Base-by-base conservation (phyloP, 768 basidiomycete species). In the Collybiopsis confluens region DNA sequence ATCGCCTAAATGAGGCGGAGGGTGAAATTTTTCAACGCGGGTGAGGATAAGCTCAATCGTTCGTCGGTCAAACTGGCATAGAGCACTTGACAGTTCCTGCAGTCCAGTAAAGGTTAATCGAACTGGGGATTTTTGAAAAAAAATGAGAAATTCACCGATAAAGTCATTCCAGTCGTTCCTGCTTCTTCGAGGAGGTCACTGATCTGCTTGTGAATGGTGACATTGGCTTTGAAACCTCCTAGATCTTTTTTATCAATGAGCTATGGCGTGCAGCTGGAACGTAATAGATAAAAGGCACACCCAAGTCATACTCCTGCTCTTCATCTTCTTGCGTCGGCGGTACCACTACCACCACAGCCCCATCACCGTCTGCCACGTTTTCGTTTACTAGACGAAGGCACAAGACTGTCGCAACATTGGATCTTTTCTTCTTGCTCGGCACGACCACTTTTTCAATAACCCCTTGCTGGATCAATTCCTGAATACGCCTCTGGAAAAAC, bases 41-140 rank as follows among this genome's bases (percentile, higher is more conserved):
- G 78, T 75, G 28, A 94, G 77, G 23, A 92, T 70, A n/a, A 91
- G 77, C 64, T 96, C 93, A 45, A 94, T 76, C 1, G 87, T 91
- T 24, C 93, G 85, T 62, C 80, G 81, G 65, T 94, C 89, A 56
- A 93, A 88, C 56, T 82, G 74, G 58, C 81, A 78, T 18, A 93
- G 73, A 27, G 80, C 73, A 11, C 62, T 59, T 40, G 85, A 81
- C 10, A 90, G 69, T 64, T 88, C 86, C 90, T 91, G 53, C 11
- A 57, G 16, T 7, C 54, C 20, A 51, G 6, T 33, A 33, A 6
- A 13, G 30, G 42, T 11, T 30, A 36, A 55, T 48, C 36, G 30
- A 1, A 23, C 51, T 51, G 8, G 41, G 27, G 41, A 40, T 20
- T 20, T 16, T 6, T 26, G 40, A 38, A 40, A 38, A 41, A 18